Evolutionary conservation across 208 protist genomes (phyloP).

Genomic region (Leishmania arabica): DNA sequence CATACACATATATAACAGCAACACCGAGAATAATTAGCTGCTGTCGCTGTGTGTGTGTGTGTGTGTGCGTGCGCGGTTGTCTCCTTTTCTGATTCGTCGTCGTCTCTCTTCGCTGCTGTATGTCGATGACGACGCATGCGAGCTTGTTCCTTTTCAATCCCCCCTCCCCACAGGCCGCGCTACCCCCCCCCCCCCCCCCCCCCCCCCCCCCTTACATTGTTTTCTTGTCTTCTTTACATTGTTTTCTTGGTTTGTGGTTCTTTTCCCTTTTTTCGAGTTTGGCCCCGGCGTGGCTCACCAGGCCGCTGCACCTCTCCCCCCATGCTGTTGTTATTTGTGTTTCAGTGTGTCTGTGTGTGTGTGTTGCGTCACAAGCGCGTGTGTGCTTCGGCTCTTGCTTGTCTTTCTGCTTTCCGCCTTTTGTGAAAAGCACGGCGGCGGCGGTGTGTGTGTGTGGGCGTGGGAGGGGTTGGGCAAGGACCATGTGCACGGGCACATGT

Average conservation of each 20-base stretch:
- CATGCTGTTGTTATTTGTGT: neutral
- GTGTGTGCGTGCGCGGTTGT: neutral
- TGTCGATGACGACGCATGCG: neutral
- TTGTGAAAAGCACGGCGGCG: neutral
- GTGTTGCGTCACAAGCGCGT: neutral
- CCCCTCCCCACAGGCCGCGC: neutral
- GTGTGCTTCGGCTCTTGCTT: conserved; percentile 8
- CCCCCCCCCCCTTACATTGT: neutral
- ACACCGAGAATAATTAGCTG: neutral
- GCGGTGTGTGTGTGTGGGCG: neutral
- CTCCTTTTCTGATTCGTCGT: conserved; percentile 18
- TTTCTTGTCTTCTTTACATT: neutral
- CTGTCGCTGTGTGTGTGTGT: neutral
- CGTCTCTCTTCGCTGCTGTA: conserved; percentile 4
- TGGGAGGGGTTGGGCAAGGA: neutral
- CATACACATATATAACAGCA: neutral
- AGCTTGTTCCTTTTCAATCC: neutral
- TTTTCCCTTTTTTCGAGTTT: neutral
- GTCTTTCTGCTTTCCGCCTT: neutral
- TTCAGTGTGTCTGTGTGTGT: neutral
- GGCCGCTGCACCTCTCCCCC: neutral
- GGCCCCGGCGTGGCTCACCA: neutral
- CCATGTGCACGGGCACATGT: neutral
- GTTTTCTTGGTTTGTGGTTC: neutral
- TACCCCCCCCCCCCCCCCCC: neutral